Evolutionary conservation across 2,329 filamentous ascomycete species (phyloP), one percentile per base, ranked within the genome.

Genomic region (Juglanconis juglandina): DNA sequence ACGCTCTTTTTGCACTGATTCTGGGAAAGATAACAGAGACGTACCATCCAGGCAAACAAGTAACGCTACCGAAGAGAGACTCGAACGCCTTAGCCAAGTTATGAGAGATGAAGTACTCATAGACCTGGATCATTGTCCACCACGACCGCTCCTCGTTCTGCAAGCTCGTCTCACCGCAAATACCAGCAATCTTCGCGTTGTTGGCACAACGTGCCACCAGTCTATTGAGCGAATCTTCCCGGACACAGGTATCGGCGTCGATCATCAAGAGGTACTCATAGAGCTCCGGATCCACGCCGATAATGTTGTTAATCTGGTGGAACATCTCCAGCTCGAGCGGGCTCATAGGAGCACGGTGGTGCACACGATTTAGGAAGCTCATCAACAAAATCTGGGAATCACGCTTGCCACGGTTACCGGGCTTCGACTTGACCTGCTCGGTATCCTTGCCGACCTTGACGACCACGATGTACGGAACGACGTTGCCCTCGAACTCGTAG

Each of bases 81-180:
- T 99, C 95, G 72, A 99, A 99, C 64, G 95, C 92, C 79, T 99
- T 99, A 57, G 95, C 83, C 73, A 99, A 79, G 76, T 99, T 90
- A 81, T 99, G 95, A 35, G 95, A 98, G 71, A 99, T 99, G 75
- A 93, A 99, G 81, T 99, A 99, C 75, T 99, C 95, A 78, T 99
- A 99, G 66, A 99, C 95, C 75, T 99, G 95, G 70, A 99, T 99
- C 95, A 99, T 99, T 11, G 95, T 99, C 91, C 92, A 96, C 92
- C 93, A 98, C 69, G 88, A 93, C 66, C 88, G 85, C 69, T 97
- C 92, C 73, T 97, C 94, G 70, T 99, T 99, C 73, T 97, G 91
- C 69, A 99, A 81, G 74, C 89, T 95, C 1, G 95, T 99, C 75
- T 99, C 95, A 72, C 95, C 95, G 73, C 95, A 99, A 64, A 98